phyloP scores from a whole-genome alignment of 179 eudicot genomes.

The Beta lomatogona region DNA sequence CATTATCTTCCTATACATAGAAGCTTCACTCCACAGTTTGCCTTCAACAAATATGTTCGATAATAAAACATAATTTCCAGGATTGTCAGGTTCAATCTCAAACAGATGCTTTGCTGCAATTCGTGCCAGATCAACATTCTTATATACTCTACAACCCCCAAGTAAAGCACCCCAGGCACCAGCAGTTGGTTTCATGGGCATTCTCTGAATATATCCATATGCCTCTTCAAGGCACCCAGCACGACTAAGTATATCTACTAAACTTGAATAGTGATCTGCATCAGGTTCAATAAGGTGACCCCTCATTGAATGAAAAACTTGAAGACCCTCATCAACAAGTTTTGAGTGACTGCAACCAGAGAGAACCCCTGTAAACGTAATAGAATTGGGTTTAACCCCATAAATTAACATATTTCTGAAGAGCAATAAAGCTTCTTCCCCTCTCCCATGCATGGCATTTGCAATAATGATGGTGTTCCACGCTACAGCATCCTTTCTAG shows the following conservation, averaged over 20 bases:
- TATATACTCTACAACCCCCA: conserved; percentile 34
- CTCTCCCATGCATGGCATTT: conserved; percentile 71
- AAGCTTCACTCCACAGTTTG: conserved; percentile 73
- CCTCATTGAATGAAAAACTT: conserved; percentile 59
- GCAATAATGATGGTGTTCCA: conserved; percentile 78
- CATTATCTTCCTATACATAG: conserved; percentile 64
- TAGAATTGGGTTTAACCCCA: conserved; percentile 58
- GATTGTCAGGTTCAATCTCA: too few relatives aligned
- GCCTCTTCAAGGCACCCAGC: conserved; percentile 72
- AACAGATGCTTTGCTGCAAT: too few relatives aligned
- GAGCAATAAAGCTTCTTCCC: conserved; percentile 55
- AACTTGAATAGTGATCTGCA: conserved; percentile 64
- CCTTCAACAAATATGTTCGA: conserved; percentile 66
- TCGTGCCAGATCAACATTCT: too few relatives aligned
- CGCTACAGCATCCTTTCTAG: conserved; percentile 54
- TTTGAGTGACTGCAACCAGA: conserved; percentile 81
- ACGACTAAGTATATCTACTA: conserved; percentile 78
- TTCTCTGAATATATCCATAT: conserved; percentile 53
- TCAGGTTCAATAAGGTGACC: conserved; percentile 61
- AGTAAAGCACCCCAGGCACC: conserved; percentile 91
- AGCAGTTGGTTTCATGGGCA: conserved; percentile 76
- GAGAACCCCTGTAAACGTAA: conserved; percentile 69
- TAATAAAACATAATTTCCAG: conserved; percentile 43
- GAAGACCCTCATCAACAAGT: conserved; percentile 68
- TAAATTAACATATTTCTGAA: conserved; percentile 43